phyloP scores from a whole-genome alignment of 2,329 filamentous ascomycete genomes.

The Coniella vitis region DNA sequence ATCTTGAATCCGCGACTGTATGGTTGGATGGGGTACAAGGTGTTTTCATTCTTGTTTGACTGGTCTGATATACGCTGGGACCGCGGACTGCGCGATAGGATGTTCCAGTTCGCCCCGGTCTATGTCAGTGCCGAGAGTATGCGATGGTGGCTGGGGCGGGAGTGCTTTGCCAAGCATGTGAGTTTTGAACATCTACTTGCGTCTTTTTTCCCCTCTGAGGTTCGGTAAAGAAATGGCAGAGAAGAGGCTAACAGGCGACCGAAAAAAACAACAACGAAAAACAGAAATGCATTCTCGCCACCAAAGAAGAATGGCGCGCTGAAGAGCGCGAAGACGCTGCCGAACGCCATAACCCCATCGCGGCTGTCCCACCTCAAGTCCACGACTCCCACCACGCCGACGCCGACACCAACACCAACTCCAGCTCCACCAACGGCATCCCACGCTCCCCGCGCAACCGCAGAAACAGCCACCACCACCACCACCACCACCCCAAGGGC shows the following conservation, averaged over 20 bases:
- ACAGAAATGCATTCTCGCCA: slow-evolving; percentile 82
- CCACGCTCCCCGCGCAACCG: no score
- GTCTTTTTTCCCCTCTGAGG: background rate
- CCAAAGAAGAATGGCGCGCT: slow-evolving; percentile 58
- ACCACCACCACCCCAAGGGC: slow-evolving; percentile 36
- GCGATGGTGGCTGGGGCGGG: slow-evolving; percentile 85
- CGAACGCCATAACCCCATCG: slow-evolving; percentile 21
- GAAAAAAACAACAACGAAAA: no score
- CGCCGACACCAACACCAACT: slow-evolving; percentile 15
- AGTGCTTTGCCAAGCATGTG: slow-evolving; percentile 36
- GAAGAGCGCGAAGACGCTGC: slow-evolving; percentile 57
- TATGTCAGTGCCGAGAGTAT: slow-evolving; percentile 87
- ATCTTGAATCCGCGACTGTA: slow-evolving; percentile 62
- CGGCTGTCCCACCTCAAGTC: background rate
- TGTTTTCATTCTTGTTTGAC: slow-evolving; percentile 83
- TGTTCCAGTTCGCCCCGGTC: slow-evolving; percentile 89
- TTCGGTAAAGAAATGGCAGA: background rate
- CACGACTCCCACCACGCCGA: slow-evolving; percentile 4
- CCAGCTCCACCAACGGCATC: no score
- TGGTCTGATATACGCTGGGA: slow-evolving; percentile 89
- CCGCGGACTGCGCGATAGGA: slow-evolving; percentile 64
- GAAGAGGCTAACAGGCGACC: background rate
- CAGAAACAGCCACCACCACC: slow-evolving; percentile 21
- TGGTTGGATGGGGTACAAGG: slow-evolving; percentile 75
- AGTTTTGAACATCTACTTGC: background rate